Evolutionary conservation across 225 moss, liverwort and hornwort genomes (phyloP).

Genomic region (Pseudisothecium myosuroides): DNA sequence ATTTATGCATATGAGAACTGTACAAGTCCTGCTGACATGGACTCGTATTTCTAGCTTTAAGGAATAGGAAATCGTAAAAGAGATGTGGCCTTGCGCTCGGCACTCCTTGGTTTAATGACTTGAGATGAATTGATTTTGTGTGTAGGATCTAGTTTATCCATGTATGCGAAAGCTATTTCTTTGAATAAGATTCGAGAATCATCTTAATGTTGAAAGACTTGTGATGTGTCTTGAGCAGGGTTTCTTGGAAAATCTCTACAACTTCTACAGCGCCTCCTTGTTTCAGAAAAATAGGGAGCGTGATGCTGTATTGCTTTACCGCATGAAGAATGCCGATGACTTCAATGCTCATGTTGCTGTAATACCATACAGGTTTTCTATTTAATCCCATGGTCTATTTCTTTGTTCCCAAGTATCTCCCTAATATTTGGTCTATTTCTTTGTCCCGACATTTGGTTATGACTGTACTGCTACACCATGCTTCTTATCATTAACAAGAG

Average conservation of each 20-base stretch:
- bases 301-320: slow-evolving; percentile 70
- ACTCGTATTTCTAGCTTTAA: not conserved
- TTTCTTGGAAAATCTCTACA: slow-evolving; percentile 63
- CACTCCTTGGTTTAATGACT: not conserved
- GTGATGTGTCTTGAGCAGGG: slow-evolving; percentile 28
- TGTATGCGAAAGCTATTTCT: not conserved
- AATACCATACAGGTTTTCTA: slow-evolving; percentile 58
- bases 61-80: not conserved
- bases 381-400: not conserved
- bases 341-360: slow-evolving; percentile 66
- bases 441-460: not conserved
- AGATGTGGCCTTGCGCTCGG: not conserved
- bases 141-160: not conserved
- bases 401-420: not conserved
- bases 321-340: slow-evolving; percentile 64
- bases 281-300: slow-evolving; percentile 68
- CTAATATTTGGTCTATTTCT: not conserved
- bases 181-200: not conserved
- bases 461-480: not conserved
- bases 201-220: not conserved
- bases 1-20: not conserved
- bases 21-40: not conserved
- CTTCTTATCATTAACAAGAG: not conserved
- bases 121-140: not conserved
- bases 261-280: slow-evolving; percentile 45